Percentiles rank a stretch among this genome's conserved stretches.
Conservation (phyloP, 768 basidiomycete species). For the Cystoderma amianthinum region DNA sequence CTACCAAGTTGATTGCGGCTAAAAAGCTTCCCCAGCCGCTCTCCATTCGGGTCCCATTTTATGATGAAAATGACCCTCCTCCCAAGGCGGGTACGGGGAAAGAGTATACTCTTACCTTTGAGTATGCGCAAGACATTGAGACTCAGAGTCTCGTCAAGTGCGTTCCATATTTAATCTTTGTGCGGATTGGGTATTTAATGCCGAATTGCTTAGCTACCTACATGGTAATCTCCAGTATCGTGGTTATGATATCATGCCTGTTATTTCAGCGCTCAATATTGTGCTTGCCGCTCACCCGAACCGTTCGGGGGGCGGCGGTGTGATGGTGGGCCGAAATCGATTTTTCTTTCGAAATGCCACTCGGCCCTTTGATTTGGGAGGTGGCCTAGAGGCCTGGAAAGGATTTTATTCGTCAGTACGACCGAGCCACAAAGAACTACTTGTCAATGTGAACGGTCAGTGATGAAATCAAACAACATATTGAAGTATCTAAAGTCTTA, state of each 20-base stretch:
- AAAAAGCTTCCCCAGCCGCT: constrained; percentile 38
- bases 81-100: constrained; percentile 32
- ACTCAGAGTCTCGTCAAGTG: constrained; percentile 39
- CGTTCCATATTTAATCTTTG: constrained; percentile 24
- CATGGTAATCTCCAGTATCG: constrained; percentile 46
- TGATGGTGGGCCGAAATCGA: constrained; percentile 59
- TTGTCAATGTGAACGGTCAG: constrained; percentile 62
- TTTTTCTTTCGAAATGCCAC: constrained; percentile 53
- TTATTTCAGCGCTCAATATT: constrained; percentile 60
- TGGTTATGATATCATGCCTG: constrained; percentile 48
- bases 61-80: constrained; percentile 43
- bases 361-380: constrained; percentile 46
- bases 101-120: constrained; percentile 39
- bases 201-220: constrained; percentile 36
- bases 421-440: constrained; percentile 45
- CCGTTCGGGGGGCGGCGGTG: constrained; percentile 45
- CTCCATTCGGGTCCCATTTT: constrained; percentile 34
- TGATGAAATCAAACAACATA: constrained; percentile 18
- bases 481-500: constrained; percentile 1
- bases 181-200: constrained; percentile 17
- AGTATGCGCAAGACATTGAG: constrained; percentile 42
- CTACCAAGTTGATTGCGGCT: constrained; percentile 43
- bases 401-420: constrained; percentile 59
- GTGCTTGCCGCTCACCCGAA: constrained; percentile 52
- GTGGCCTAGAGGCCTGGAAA: constrained; percentile 47